Base-by-base conservation (phyloP, 768 basidiomycete genomes). In the Thelephora ganbajun region DNA sequence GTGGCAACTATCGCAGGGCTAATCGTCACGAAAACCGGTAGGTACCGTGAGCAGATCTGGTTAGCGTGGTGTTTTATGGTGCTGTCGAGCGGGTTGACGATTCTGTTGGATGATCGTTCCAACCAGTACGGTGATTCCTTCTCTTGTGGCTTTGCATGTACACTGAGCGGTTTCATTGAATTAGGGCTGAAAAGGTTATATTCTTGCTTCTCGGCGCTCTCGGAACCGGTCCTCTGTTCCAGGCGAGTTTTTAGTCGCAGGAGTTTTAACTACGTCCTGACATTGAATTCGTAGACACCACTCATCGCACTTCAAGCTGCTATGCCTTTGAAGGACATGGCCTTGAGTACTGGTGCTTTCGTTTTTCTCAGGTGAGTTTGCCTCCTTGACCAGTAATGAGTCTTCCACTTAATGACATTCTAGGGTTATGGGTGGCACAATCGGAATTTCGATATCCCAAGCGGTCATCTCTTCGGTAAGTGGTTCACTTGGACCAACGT, bases 251-350 rank as follows among this genome's bases (percentile, higher is more conserved):
- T 30, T 45, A 16, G 46, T 43, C 16, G 53, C 13, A 41, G 14
- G 30, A 50, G 35, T 51, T 33, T 52, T 47, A 2, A 14, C 16
- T 11, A 35, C 23, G 9, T 12, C 16, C 30, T 41, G 46, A 6
- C 35, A 11, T 49, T 43, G 9, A 2, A 5, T 7, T 48, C 37
- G 37, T 55, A 80, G 76, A 69, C 69, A 4, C 85, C 84, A 0
- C 62, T 87, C 6, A 77, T 88, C 45, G 83, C 71, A 12, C 63
- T 91, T 12, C 88, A 91, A 63, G 84, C 86, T 1, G 80, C 87
- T 0, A 92, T 92, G 87, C 89, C 89, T 0, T 56, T 86, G 13
- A 80, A 78, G 54, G 85, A 90, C 53, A 87, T 90, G 85, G 85
- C 87, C 2, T 87, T 87, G 1, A 78, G 77, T 46, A 87, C 87